These are phyloP conservation scores for Capsicum chinense DNA, from an alignment of 257 asterid genomes.

Conservation along the genomic window DNA sequence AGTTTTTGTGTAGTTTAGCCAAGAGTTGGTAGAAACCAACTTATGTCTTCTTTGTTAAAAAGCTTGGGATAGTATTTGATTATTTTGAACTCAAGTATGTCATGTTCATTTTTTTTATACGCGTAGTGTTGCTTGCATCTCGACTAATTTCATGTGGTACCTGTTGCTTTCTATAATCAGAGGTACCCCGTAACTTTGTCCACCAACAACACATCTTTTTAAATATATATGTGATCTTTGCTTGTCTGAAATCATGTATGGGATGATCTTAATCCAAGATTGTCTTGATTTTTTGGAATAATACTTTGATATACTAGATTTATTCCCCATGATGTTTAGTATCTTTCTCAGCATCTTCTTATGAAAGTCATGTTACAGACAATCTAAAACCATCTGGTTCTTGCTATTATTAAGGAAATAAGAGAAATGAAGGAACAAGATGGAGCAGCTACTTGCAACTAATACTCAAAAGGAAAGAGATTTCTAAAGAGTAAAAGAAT, in stretches of 20 bases:
- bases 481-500: neutral
- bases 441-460: too few relatives aligned
- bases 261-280: neutral
- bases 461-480: neutral
- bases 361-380: neutral
- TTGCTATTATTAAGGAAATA: neutral
- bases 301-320: neutral
- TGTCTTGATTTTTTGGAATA: neutral
- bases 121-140: neutral
- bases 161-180: neutral
- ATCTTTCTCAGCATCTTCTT: neutral
- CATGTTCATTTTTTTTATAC: neutral
- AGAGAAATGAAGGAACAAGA: too few relatives aligned
- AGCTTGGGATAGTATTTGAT: neutral
- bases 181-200: neutral
- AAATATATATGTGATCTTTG: neutral
- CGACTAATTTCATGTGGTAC: neutral
- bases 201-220: neutral
- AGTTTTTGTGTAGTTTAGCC: neutral
- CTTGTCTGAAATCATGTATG: neutral
- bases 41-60: neutral
- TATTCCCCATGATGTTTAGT: neutral
- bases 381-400: neutral
- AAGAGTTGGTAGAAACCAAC: neutral
- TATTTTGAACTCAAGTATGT: neutral